Evolutionary conservation across 2,329 filamentous ascomycete genomes (phyloP), one percentile per base, ranked within the genome.

Genomic region (Metarhizium sp.): DNA sequence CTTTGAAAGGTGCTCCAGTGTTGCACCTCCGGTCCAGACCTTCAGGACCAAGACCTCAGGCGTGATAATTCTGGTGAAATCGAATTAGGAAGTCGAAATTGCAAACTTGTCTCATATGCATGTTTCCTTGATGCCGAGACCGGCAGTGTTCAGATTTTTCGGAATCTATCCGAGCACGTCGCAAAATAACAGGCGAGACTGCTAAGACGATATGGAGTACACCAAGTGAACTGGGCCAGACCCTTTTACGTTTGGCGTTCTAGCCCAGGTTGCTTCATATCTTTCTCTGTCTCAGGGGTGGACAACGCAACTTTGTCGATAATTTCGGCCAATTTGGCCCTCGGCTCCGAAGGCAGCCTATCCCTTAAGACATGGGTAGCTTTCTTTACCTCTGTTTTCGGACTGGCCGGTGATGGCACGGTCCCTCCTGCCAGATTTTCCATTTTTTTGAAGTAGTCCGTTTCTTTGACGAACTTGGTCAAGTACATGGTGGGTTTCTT

Each of bases 391-490:
- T 55, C 56, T 8, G 60, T 42, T 47, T 57, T 58, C 34, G 59
- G 18, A 13, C 53, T 40, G 1, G 59, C 50, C 14, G 58, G 57
- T 29, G 59, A 60, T 30, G 50, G 43, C 11, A 52, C 60, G 6
- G 66, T 66, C 11, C 67, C 67, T 51, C 71, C 73, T 10, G 72
- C 57, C 51, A 72, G 63, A 18, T 71, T 69, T 30, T 69, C 71
- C 45, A 73, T 66, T 32, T 62, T 65, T 60, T 69, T 71, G 55
- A 73, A 66, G 54, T 64, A 67, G 51, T 75, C 71, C 53, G 71
- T 72, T 55, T 76, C 73, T 53, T 73, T 72, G 49, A 80, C 72
- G 50, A 77, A 72, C 49, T 71, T 73, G 50, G 75, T 81, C 57
- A 78, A 66, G 60, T 78, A 82, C 51, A 80, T 69, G 14, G 72